Evolutionary conservation across 306 rosid species (phyloP).

Genomic region (Malus asiatica): DNA sequence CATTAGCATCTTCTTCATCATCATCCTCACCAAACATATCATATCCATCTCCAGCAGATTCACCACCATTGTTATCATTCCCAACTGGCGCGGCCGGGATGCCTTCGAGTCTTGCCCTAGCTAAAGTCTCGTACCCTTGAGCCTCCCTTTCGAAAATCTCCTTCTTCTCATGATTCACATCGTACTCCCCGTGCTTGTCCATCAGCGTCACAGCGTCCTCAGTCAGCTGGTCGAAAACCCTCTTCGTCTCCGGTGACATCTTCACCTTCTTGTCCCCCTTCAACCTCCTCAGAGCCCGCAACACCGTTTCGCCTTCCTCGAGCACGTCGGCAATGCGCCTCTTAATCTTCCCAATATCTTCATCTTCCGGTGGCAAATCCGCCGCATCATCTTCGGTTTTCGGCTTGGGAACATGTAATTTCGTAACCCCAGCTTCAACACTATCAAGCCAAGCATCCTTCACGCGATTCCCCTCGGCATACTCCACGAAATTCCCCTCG

Average conservation of each 20-base stretch:
- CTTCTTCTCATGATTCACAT: conserved; percentile 80
- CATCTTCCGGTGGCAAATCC: background rate
- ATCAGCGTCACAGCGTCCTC: conserved; percentile 88
- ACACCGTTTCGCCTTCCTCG: conserved; percentile 79
- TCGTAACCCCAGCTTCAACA: background rate
- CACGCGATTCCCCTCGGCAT: conserved; percentile 50
- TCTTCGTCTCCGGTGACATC: conserved; percentile 69
- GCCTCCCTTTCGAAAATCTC: conserved; percentile 95
- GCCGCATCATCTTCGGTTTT: background rate
- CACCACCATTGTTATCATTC: background rate
- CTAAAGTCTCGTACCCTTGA: conserved; percentile 12
- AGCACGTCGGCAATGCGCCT: conserved; percentile 78
- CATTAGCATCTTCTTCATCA: background rate
- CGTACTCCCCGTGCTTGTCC: conserved; percentile 96
- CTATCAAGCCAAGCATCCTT: conserved; percentile 28
- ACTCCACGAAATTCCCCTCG: conserved; percentile 79
- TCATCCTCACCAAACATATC: conserved; percentile 14
- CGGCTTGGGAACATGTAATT: background rate
- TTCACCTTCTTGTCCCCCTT: conserved; percentile 86
- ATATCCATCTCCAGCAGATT: background rate
- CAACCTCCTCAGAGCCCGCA: conserved; percentile 91
- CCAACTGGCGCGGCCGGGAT: background rate
- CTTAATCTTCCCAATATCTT: conserved; percentile 54
- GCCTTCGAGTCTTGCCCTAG: background rate
- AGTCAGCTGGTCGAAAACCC: conserved; percentile 81